Conservation (phyloP, 768 basidiomycete species). For the Tricholoma terreum region DNA sequence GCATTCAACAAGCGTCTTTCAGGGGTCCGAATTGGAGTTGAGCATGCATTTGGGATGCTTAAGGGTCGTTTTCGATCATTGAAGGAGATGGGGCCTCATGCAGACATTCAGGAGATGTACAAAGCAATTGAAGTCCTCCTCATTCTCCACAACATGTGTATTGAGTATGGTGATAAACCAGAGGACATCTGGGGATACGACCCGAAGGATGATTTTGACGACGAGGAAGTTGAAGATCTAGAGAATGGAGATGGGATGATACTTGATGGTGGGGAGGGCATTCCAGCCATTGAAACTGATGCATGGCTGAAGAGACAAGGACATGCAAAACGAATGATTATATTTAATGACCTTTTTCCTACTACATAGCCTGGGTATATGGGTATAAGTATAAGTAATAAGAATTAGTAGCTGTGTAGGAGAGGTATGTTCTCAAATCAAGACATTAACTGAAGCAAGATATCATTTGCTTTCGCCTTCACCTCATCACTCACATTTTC, state of each 20-base stretch:
- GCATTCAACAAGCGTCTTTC: background rate
- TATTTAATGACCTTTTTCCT: background rate
- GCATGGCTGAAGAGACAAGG: background rate
- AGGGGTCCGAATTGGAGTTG: background rate
- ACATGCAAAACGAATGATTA: background rate
- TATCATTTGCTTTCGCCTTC: too few relatives aligned
- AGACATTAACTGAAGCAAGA: too few relatives aligned
- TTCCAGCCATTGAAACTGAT: background rate
- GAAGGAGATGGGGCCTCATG: conserved; percentile 11
- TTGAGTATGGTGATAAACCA: conserved; percentile 16
- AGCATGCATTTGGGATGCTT: conserved; percentile 29
- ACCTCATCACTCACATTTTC: background rate
- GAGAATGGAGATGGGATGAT: background rate
- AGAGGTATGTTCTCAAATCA: too few relatives aligned
- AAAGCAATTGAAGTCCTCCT: conserved; percentile 19
- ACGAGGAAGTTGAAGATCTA: background rate
- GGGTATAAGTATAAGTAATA: too few relatives aligned
- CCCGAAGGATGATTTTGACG: background rate
- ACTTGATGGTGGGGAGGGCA: background rate
- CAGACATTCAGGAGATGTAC: conserved; percentile 16
- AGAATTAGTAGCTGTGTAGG: too few relatives aligned
- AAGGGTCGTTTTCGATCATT: conserved; percentile 26
- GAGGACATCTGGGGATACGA: conserved; percentile 5
- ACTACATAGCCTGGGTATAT: background rate
- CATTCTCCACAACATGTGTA: conserved; percentile 23